Evolutionary conservation across 2,329 filamentous ascomycete genomes (phyloP), one percentile per base, ranked within the genome.

Genomic region (Coniella vitis): DNA sequence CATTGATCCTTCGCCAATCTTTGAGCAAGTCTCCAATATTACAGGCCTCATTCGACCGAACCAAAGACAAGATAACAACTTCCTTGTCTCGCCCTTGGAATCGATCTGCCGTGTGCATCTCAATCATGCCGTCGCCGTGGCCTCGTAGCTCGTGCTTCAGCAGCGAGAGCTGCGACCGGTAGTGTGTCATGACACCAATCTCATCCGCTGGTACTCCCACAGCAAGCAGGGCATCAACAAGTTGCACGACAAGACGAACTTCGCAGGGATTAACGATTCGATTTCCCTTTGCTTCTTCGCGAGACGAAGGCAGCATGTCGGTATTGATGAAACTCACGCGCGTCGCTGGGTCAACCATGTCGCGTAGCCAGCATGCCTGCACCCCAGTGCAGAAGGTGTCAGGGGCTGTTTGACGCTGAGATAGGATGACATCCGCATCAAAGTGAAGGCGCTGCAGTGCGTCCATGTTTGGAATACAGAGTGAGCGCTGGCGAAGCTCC

Each of bases 1-100:
- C 93, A 59, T 98, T 98, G 63, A 98, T 90, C 42, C 93, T 74
- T 48, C 93, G 75, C 86, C 90, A 94, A 65, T 98, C 93, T 53
- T 86, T 87, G 22, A 98, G 73, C 39, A 98, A 67, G 48, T 97
- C 93, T 16, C 93, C 93, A n/a, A 98, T 90, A 43, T 78, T 81
- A 54, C 83, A 81, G 1, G 78, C 76, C 19, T 90, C 83, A 59
- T 98, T 98, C 63, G 83, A 91, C 25, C 93, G 80, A 13, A 97
- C 93, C 25, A 95, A 83, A 48, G 82, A 88, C 8, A 98, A 76
- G 13, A 98, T 80, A 1, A 97, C 79, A 3, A 95, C 84, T 61
- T 95, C 90, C 63, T 98, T 98, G 68, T 98, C 93, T 9, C 93
- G 81, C 7, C 93, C 93, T 64, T 98, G 93, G 66, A 95, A 98